Percentiles rank a stretch among this genome's conserved stretches.
Conservation (phyloP, 129 eudicot species). For the Arctium minus region DNA sequence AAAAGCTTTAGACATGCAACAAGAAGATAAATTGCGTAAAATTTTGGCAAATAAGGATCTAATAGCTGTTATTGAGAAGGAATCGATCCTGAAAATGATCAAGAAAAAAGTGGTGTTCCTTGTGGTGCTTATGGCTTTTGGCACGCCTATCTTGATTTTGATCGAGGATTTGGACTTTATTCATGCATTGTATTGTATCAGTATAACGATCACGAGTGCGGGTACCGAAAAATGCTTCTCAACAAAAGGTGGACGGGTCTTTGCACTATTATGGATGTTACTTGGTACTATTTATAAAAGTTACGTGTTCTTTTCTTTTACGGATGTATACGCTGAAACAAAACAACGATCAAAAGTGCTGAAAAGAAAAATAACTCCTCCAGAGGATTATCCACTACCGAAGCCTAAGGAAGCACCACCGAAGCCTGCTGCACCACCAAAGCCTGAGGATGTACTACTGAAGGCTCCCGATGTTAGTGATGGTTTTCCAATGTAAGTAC, state of each 20-base stretch:
- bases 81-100: slow-evolving; percentile 54
- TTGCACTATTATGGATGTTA: slow-evolving; percentile 84
- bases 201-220: slow-evolving; percentile 76
- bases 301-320: slow-evolving; percentile 65
- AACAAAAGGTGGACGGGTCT: slow-evolving; percentile 70
- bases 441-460: background rate
- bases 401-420: no score
- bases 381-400: slow-evolving; percentile 28
- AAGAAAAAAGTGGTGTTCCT: slow-evolving; percentile 32
- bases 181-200: slow-evolving; percentile 84
- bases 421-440: no score
- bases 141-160: slow-evolving; percentile 49
- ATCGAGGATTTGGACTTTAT: slow-evolving; percentile 66
- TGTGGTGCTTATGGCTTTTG: slow-evolving; percentile 49
- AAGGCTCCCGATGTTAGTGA: no score
- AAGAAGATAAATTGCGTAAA: slow-evolving; percentile 23
- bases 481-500: no score
- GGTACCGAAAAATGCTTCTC: slow-evolving; percentile 93
- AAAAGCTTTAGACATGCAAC: slow-evolving; percentile 46
- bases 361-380: slow-evolving; percentile 52
- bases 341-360: slow-evolving; percentile 45
- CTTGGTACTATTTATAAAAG: slow-evolving; percentile 67
- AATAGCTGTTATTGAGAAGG: slow-evolving; percentile 45
- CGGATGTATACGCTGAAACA: slow-evolving; percentile 64
- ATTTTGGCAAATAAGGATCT: background rate